Conservation (phyloP, 768 basidiomycete genomes). For the Galerina marginata region DNA sequence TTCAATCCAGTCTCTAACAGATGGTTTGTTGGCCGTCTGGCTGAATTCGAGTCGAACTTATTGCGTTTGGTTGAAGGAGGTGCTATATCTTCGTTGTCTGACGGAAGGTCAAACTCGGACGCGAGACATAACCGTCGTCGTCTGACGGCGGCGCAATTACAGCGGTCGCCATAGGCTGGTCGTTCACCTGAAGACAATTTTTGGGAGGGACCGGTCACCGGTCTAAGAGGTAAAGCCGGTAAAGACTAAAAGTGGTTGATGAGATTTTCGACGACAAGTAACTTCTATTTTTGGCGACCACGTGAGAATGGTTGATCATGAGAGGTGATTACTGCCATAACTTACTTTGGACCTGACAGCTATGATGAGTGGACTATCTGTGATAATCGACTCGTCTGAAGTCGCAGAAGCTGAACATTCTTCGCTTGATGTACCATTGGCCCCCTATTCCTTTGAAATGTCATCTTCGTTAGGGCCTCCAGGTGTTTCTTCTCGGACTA, state of each 20-base stretch:
- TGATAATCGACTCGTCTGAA: neutral
- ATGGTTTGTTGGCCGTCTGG: slow-evolving; percentile 17
- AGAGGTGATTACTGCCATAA: too few species aligned
- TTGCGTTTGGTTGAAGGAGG: slow-evolving; percentile 36
- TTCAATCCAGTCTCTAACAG: slow-evolving; percentile 28
- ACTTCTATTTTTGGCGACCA: too few species aligned
- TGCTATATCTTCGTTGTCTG: slow-evolving; percentile 38
- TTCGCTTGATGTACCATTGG: neutral
- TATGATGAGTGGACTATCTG: slow-evolving; percentile 1
- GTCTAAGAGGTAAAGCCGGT: too few species aligned
- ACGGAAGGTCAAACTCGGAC: slow-evolving; percentile 61
- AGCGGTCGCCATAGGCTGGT: slow-evolving; percentile 30
- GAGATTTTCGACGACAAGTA: too few species aligned
- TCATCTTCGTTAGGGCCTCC: neutral
- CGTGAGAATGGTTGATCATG: too few species aligned
- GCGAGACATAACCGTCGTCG: slow-evolving; percentile 75
- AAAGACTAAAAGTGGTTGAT: too few species aligned
- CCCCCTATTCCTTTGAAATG: neutral
- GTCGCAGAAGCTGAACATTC: neutral
- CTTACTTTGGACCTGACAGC: too few species aligned
- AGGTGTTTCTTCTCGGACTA: neutral
- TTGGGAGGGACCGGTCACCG: too few species aligned
- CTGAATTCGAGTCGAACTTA: slow-evolving; percentile 18
- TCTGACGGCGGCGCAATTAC: slow-evolving; percentile 38
- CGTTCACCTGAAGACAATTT: slow-evolving; percentile 26